Conservation (phyloP, 73 alveolate genomes). For the Blepharisma stoltei region DNA sequence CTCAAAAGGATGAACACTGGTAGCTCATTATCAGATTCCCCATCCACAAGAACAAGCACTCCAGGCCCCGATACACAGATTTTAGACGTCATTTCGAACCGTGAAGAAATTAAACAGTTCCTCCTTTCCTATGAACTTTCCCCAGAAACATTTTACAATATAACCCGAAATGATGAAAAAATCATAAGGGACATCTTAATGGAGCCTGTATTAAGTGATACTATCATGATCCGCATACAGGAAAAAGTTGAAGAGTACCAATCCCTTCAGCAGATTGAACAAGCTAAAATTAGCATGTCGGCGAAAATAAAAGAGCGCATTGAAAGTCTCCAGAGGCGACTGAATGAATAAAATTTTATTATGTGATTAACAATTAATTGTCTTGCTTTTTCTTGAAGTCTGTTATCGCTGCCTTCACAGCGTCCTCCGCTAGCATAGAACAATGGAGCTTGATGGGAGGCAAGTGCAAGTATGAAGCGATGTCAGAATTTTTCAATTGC, state of each 20-base stretch:
- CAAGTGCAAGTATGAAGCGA: slow-evolving; percentile 74
- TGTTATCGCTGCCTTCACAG: slow-evolving; percentile 87
- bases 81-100: slow-evolving; percentile 18
- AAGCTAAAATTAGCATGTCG: background rate
- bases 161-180: background rate
- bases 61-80: slow-evolving; percentile 9
- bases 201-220: slow-evolving; percentile 25
- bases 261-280: background rate
- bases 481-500: slow-evolving; percentile 81
- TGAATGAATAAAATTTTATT: background rate
- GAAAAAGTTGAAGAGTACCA: background rate
- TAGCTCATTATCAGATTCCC: background rate
- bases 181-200: slow-evolving; percentile 7
- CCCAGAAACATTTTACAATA: background rate
- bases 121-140: background rate
- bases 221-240: background rate
- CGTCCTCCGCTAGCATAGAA: slow-evolving; percentile 95
- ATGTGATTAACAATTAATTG: background rate
- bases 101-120: slow-evolving; percentile 9
- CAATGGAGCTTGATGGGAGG: slow-evolving; percentile 95
- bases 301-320: slow-evolving; percentile 19
- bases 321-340: background rate
- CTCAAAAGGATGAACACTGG: background rate
- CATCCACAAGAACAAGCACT: slow-evolving; percentile 21
- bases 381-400: slow-evolving; percentile 67